These are phyloP conservation scores for Moniliella sp. DNA, from an alignment of 1,284 basidiomycete genomes.

Conservation along the genomic window DNA sequence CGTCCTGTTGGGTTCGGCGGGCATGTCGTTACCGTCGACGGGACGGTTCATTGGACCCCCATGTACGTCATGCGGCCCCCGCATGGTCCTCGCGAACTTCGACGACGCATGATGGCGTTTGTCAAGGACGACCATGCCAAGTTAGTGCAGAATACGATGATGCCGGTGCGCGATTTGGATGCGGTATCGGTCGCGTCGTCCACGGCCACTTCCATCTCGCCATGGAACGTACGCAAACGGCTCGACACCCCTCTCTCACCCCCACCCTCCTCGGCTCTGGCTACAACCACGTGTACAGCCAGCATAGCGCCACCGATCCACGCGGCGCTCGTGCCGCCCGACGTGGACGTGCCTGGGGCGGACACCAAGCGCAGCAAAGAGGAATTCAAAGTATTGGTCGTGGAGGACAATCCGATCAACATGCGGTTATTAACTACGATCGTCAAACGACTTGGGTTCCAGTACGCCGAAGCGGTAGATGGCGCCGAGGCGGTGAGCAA, in stretches of 20 bases:
- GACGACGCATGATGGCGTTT: not conserved
- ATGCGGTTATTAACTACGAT: constrained; percentile 14
- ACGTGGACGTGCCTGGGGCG: not conserved
- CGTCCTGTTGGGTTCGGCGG: constrained; percentile 6
- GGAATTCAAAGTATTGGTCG: constrained; percentile 14
- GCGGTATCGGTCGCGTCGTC: not conserved
- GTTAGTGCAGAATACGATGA: not conserved
- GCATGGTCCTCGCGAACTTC: not conserved
- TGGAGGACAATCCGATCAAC: constrained; percentile 25
- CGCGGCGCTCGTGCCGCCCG: not conserved
- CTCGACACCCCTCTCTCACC: not conserved
- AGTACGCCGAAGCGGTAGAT: constrained; percentile 13
- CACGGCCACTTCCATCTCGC: not conserved
- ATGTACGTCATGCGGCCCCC: constrained; percentile 4
- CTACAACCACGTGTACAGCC: too few relatives aligned
- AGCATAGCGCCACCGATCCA: too few relatives aligned
- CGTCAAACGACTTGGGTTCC: constrained; percentile 7
- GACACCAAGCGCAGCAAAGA: constrained; percentile 1
- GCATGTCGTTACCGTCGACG: constrained; percentile 2
- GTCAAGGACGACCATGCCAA: too few relatives aligned
- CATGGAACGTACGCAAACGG: not conserved
- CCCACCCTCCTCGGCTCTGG: too few relatives aligned
- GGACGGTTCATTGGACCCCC: constrained; percentile 4
- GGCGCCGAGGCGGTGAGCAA: constrained; percentile 15
- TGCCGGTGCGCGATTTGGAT: not conserved